Conservation (phyloP, 163 green algal species). For the Scenedesmus sp. region DNA sequence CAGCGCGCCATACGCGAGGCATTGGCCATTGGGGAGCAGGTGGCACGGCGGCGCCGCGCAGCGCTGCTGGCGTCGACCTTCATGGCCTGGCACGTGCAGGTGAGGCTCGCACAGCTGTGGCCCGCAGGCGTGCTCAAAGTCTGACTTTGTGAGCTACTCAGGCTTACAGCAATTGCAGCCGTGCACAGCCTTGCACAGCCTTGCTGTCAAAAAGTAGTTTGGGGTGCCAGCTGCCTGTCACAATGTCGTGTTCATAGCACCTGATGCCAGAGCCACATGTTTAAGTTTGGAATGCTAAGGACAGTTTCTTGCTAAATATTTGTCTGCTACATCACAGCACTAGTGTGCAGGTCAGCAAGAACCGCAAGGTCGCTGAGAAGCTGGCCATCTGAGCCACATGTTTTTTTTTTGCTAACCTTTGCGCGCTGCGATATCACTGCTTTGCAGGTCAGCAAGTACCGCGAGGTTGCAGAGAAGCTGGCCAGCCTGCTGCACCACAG, state of each 20-base stretch:
- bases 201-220: too few relatives aligned
- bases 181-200: too few relatives aligned
- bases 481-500: conserved; percentile 38
- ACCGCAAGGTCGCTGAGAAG: conserved; percentile 48
- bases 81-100: conserved; percentile 55
- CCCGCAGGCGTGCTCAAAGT: not conserved
- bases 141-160: too few relatives aligned
- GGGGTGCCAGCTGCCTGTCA: too few relatives aligned
- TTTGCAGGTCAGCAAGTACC: conserved; percentile 44
- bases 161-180: too few relatives aligned
- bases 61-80: conserved; percentile 51
- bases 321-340: not conserved
- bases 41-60: conserved; percentile 47
- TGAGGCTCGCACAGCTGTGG: conserved; percentile 29
- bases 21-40: conserved; percentile 60
- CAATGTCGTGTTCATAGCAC: too few relatives aligned
- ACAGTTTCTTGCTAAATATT: not conserved
- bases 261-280: too few relatives aligned
- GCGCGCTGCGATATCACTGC: too few relatives aligned
- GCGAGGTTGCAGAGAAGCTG: conserved; percentile 49
- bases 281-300: too few relatives aligned
- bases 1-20: conserved; percentile 58
- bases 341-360: conserved; percentile 25
- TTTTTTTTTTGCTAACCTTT: not conserved
- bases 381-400: not conserved